phyloP scores from a whole-genome alignment of 148 eudicot genomes.

The Simmondsia chinensis region DNA sequence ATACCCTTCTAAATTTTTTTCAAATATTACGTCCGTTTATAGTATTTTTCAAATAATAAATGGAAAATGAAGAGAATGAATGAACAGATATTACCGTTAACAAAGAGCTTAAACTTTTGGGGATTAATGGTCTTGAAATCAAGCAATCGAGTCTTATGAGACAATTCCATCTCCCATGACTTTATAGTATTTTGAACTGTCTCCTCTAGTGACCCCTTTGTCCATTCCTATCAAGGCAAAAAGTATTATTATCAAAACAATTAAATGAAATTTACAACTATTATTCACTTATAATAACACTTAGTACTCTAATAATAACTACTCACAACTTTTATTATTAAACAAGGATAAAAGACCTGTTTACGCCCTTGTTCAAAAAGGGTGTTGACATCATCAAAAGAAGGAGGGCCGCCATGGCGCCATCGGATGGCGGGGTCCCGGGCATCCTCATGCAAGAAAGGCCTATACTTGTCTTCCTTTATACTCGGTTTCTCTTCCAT shows the following conservation, averaged over 20 bases:
- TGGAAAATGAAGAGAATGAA: too few relatives aligned
- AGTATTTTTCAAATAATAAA: too few relatives aligned
- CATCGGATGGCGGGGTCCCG: conserved; percentile 32
- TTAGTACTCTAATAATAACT: neutral
- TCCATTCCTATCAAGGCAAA: conserved; percentile 45
- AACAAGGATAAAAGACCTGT: conserved; percentile 17
- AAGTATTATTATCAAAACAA: neutral
- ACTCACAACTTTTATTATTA: neutral
- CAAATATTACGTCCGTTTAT: too few relatives aligned
- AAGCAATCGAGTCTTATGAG: conserved; percentile 69
- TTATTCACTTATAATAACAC: neutral
- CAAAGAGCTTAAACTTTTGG: conserved; percentile 65
- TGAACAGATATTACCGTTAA: conserved; percentile 50
- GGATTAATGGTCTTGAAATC: conserved; percentile 78
- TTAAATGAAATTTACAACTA: neutral
- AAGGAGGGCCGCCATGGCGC: conserved; percentile 80
- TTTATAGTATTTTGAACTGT: conserved; percentile 87
- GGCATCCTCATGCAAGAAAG: conserved; percentile 55
- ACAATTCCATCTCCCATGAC: conserved; percentile 94
- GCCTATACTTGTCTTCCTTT: conserved; percentile 53
- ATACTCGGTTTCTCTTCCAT: conserved; percentile 5
- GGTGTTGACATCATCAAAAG: conserved; percentile 41
- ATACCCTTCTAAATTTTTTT: too few relatives aligned
- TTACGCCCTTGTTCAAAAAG: conserved; percentile 75
- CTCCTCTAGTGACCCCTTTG: conserved; percentile 78